Conservation (phyloP, 2,329 filamentous ascomycete genomes). For the Rhinocladiella mackenziei region DNA sequence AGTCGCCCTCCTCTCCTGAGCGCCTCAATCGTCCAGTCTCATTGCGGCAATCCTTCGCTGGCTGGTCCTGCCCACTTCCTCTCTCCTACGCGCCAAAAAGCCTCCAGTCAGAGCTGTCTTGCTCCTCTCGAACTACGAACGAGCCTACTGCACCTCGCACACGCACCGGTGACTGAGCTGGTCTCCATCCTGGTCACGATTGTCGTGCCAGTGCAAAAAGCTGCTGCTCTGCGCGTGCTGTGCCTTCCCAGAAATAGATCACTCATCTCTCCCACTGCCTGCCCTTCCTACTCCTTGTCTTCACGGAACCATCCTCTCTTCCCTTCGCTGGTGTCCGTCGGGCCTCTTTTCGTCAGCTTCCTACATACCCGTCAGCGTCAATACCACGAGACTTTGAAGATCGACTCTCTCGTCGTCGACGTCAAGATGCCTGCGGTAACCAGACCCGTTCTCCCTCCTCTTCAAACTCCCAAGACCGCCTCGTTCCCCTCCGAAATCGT, state of each 20-base stretch:
- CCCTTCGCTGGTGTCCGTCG: conserved; percentile 22
- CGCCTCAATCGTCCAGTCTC: conserved; percentile 21
- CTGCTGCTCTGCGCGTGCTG: conserved; percentile 14
- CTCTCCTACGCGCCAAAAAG: conserved; percentile 24
- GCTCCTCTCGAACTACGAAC: conserved; percentile 4
- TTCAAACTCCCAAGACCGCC: conserved; percentile 44
- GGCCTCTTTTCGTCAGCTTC: conserved; percentile 12
- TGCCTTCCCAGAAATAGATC: conserved; percentile 28
- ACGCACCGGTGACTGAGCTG: conserved; percentile 25
- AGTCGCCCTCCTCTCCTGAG: conserved; percentile 9
- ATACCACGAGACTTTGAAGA: conserved; percentile 12
- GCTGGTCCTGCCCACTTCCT: conserved; percentile 16
- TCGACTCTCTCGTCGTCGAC: conserved; percentile 31
- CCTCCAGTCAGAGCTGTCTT: conserved; percentile 19
- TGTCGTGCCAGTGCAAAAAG: conserved; percentile 12
- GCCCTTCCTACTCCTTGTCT: conserved; percentile 11
- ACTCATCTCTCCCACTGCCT: conserved; percentile 14
- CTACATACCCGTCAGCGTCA: conserved; percentile 8
- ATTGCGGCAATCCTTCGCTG: conserved; percentile 13
- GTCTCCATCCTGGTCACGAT: conserved; percentile 27
- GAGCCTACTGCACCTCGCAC: conserved; percentile 21
- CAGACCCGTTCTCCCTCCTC: conserved; percentile 40
- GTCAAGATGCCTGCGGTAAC: conserved; percentile 29
- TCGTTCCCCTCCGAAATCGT: conserved; percentile 56
- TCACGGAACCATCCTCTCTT: conserved; percentile 24